phyloP scores from a whole-genome alignment of 164 flowering plant species.

The Liquidambar formosana region DNA sequence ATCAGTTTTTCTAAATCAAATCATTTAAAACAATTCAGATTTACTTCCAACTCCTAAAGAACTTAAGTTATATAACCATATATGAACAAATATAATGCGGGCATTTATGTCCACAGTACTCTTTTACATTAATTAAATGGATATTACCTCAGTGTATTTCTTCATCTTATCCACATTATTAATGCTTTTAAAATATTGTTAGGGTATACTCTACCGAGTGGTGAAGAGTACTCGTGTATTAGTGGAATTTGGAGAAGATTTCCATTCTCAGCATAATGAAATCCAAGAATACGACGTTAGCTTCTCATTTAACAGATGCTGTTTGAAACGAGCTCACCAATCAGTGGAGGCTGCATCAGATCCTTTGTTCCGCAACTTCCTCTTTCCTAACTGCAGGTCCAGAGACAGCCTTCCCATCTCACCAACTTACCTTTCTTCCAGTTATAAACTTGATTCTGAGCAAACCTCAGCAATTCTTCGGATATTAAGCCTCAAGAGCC shows the following conservation, averaged over 20 bases:
- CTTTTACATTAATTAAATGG: background rate
- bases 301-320: slow-evolving; percentile 49
- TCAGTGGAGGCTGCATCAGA: slow-evolving; percentile 34
- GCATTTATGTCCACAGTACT: too few species aligned
- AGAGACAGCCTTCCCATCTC: background rate
- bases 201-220: slow-evolving; percentile 38
- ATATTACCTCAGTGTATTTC: background rate
- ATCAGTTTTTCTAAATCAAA: too few species aligned
- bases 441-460: slow-evolving; percentile 1
- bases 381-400: slow-evolving; percentile 27
- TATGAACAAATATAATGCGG: too few species aligned
- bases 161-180: background rate
- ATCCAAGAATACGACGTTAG: slow-evolving; percentile 33
- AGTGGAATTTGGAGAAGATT: slow-evolving; percentile 44
- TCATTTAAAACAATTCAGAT: too few species aligned
- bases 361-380: slow-evolving; percentile 23
- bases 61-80: too few species aligned
- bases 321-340: slow-evolving; percentile 44
- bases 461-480: slow-evolving; percentile 20
- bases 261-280: slow-evolving; percentile 18
- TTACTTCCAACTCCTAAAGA: too few species aligned
- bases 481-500: slow-evolving; percentile 22
- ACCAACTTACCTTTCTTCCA: background rate
- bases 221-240: slow-evolving; percentile 23
- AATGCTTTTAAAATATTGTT: background rate